phyloP scores from a whole-genome alignment of 148 eudicot genomes.

The Dianthus caryophyllus region DNA sequence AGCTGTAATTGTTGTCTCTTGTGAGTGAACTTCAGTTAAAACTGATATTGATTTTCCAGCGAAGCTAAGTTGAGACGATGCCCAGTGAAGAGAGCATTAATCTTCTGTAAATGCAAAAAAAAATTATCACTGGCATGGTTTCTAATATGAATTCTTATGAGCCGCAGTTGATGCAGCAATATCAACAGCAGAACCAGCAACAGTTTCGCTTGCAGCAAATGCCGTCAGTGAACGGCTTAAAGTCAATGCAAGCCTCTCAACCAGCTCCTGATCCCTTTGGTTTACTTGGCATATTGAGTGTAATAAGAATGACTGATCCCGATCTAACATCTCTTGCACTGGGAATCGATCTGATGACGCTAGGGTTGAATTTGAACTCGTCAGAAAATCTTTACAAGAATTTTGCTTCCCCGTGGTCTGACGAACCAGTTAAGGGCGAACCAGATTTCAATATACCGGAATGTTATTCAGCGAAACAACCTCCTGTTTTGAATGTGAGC shows the following conservation, averaged over 20 bases:
- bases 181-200: constrained; percentile 67
- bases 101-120: constrained; percentile 13
- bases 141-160: constrained; percentile 29
- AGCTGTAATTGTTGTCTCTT: no score
- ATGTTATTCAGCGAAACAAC: constrained; percentile 69
- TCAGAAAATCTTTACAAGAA: constrained; percentile 73
- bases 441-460: constrained; percentile 71
- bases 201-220: constrained; percentile 74
- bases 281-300: constrained; percentile 68
- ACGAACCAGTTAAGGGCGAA: constrained; percentile 82
- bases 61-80: no score
- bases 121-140: constrained; percentile 20
- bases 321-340: constrained; percentile 78
- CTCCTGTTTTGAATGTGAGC: constrained; percentile 68
- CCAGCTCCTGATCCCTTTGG: constrained; percentile 65
- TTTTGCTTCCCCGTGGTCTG: constrained; percentile 90
- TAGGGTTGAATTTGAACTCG: constrained; percentile 76
- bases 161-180: constrained; percentile 66
- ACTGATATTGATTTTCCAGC: no score
- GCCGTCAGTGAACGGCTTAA: constrained; percentile 55
- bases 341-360: constrained; percentile 78
- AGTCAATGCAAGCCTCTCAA: constrained; percentile 64
- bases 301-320: constrained; percentile 78
- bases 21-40: no score
- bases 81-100: no score